Evolutionary conservation across 2,329 filamentous ascomycete species (phyloP).

Genomic region (Ceratocystis cacaofunesta): DNA sequence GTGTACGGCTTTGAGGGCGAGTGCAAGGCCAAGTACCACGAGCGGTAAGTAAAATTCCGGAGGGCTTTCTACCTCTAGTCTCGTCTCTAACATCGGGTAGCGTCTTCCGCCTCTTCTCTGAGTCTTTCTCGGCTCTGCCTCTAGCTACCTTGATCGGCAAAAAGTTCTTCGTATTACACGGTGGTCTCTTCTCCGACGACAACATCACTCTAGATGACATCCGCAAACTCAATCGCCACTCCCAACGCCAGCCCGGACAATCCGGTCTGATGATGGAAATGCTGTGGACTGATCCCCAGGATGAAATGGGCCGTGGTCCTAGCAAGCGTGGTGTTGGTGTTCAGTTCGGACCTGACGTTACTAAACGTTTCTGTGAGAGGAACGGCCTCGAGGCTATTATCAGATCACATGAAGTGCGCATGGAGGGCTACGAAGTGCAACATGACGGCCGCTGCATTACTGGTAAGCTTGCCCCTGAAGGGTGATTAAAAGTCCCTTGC

Average conservation of each 20-base stretch:
- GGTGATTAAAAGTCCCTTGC: background rate
- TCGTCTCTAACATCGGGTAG: slow-evolving; percentile 25
- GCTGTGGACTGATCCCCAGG: slow-evolving; percentile 96
- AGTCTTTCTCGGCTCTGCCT: slow-evolving; percentile 89
- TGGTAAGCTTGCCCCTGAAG: slow-evolving; percentile 34
- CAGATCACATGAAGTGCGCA: slow-evolving; percentile 91
- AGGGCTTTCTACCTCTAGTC: background rate
- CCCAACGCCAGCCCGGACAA: slow-evolving; percentile 84
- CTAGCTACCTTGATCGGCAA: slow-evolving; percentile 81
- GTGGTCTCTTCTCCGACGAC: slow-evolving; percentile 91
- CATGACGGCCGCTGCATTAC: slow-evolving; percentile 93
- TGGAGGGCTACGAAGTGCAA: slow-evolving; percentile 98
- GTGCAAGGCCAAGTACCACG: slow-evolving; percentile 95
- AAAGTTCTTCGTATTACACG: slow-evolving; percentile 86
- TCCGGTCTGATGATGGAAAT: slow-evolving; percentile 99
- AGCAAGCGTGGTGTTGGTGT: slow-evolving; percentile 94
- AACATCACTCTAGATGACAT: slow-evolving; percentile 86
- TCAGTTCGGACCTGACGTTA: slow-evolving; percentile 93
- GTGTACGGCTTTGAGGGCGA: slow-evolving; percentile 98
- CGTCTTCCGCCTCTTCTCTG: slow-evolving; percentile 92
- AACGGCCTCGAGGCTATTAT: slow-evolving; percentile 93
- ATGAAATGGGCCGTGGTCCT: slow-evolving; percentile 69
- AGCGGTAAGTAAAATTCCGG: slow-evolving; percentile 34
- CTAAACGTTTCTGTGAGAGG: slow-evolving; percentile 89
- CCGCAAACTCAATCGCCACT: slow-evolving; percentile 77